Evolutionary conservation across 2,329 filamentous ascomycete genomes (phyloP), one percentile per base, ranked within the genome.

Genomic region (Colletotrichum sp.): DNA sequence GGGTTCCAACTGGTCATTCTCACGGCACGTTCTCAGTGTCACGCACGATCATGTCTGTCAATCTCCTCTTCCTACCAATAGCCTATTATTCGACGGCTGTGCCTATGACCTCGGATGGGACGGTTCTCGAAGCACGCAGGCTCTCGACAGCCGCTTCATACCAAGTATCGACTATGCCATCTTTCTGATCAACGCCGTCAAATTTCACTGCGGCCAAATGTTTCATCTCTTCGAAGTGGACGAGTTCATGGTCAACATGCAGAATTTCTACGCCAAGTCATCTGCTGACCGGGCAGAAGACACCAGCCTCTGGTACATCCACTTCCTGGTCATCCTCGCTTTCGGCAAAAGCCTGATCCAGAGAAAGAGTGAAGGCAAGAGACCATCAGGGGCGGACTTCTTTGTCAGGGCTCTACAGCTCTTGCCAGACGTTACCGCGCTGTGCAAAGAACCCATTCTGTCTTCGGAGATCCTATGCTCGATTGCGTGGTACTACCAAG

Each of bases 1-100:
- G 1, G 90, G 89, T 0, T 91, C 89, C 3, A 91, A 89, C 62
- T 91, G 89, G 89, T 88, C 89, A 0, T 91, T 91, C 70, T 86
- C 86, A 34, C 83, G 89, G 16, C 85, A 87, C 18, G 85, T 90
- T 3, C 82, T 91, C 22, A 85, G 83, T n/a, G 83, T 90, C 61
- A 86, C 86, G 0, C 86, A 90, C 69, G 86, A 89, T 69, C 84
- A 87, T 67, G 82, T 89, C n/a, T 85, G 86, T 56, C 83, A 86
- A 56, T 81, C 82, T 5, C 85, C 86, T 3, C 79, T 87, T 0
- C 86, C 89, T 1, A 82, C 87, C 1, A 82, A 85, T 8, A 85
- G 83, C 3, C 80, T 90, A 1, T 79, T 89, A 0, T 91, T 90
- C 64, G 89, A 91, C 66, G 89, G 88, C 2, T 83, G 83, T 13